These are phyloP conservation scores for Murraya koenigii DNA, from an alignment of 345 rosid genomes.

Conservation along the genomic window DNA sequence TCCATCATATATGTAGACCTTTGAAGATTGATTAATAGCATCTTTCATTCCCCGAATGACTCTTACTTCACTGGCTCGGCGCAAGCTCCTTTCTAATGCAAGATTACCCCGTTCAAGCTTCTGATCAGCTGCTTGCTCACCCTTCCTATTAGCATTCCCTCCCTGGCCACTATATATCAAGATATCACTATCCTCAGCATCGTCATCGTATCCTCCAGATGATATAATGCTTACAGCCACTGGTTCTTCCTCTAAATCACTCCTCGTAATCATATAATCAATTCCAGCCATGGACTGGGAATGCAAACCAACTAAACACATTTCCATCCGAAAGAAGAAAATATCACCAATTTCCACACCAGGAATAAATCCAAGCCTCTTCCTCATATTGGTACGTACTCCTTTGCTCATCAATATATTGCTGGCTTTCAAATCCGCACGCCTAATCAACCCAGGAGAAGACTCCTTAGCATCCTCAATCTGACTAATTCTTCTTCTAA, in stretches of 20 bases:
- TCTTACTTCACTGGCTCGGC: slow-evolving; percentile 52
- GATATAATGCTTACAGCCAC: slow-evolving; percentile 80
- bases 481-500: slow-evolving; percentile 49
- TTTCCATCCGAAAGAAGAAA: slow-evolving; percentile 82
- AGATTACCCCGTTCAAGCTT: slow-evolving; percentile 92
- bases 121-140: slow-evolving; percentile 68
- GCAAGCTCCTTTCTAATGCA: slow-evolving; percentile 87
- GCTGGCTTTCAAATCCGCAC: slow-evolving; percentile 50
- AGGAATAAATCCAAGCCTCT: slow-evolving; percentile 66
- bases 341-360: slow-evolving; percentile 88
- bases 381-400: slow-evolving; percentile 59
- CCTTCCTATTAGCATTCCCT: slow-evolving; percentile 51
- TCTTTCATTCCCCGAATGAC: slow-evolving; percentile 71
- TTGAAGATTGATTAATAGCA: slow-evolving; percentile 20
- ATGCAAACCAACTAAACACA: slow-evolving; percentile 82
- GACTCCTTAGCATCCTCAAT: slow-evolving; percentile 46
- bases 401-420: slow-evolving; percentile 53
- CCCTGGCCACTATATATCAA: slow-evolving; percentile 85
- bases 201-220: slow-evolving; percentile 83
- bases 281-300: slow-evolving; percentile 88
- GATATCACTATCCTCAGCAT: slow-evolving; percentile 63
- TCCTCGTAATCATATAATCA: slow-evolving; percentile 64
- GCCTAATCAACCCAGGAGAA: slow-evolving; percentile 25
- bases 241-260: slow-evolving; percentile 61
- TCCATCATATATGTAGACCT: slow-evolving; percentile 69